These are phyloP conservation scores for Syzygium grande DNA, from an alignment of 345 rosid genomes.

Conservation along the genomic window DNA sequence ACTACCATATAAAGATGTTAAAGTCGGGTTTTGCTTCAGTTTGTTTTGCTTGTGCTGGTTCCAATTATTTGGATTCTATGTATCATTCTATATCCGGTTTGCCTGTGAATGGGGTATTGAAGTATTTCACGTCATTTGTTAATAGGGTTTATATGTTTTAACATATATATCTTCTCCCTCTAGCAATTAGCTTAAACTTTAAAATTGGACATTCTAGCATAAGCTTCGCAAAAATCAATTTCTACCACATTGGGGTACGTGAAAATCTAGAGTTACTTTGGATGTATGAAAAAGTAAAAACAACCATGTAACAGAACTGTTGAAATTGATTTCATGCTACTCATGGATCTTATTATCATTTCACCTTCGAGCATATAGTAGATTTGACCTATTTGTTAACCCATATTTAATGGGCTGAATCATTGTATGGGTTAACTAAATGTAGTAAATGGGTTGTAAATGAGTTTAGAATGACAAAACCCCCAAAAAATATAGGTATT, in stretches of 20 bases:
- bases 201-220: background rate
- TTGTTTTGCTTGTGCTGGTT: fast-evolving
- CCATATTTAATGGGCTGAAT: background rate
- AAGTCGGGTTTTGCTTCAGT: background rate
- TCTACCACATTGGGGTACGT: background rate
- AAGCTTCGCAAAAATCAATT: background rate
- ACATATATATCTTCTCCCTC: background rate
- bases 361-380: background rate
- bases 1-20: too few species aligned
- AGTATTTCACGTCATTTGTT: background rate
- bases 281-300: background rate
- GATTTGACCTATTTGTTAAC: background rate
- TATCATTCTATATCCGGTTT: fast-evolving
- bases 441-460: background rate
- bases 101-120: background rate
- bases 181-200: background rate
- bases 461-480: background rate
- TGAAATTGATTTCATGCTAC: background rate
- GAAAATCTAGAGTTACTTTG: background rate
- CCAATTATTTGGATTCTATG: background rate
- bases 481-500: background rate
- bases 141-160: background rate
- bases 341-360: background rate
- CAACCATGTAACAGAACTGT: background rate
- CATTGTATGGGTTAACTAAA: background rate